Evolutionary conservation across 2,329 filamentous ascomycete species (phyloP), one percentile per base, ranked within the genome.

Genomic region (Escovopsis weberi): DNA sequence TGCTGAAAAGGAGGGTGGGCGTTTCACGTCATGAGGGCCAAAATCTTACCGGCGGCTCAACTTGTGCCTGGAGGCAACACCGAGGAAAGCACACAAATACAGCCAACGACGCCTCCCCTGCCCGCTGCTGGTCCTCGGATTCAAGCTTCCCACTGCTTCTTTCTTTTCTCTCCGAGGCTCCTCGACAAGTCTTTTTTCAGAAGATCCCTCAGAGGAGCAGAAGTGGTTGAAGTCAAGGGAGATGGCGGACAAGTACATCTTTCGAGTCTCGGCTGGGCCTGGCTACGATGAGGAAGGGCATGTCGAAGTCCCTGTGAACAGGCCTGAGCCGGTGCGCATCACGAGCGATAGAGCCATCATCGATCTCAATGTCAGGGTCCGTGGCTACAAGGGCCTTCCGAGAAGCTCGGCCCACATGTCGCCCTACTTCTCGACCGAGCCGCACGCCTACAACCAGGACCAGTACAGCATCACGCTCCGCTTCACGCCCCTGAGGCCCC

Each of bases 381-480:
- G 71, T 44, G 64, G 72, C 51, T 78, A 78, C 58, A 56, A 59
- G 23, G 83, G 87, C n/a, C 70, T 89, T n/a, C 85, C 87, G 1
- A 63, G 68, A 38, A 61, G 65, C 50, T 85, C 84, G 1, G 82
- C 85, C 0, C 55, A 64, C 4, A 82, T 82, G 0, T 84, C 80
- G 8, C 64, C 79, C 1, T 95, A 95, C 66, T 95, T 96, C 68
- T 67, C 71, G 12, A 65, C 75, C 6, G 74, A 79, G 6, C 70
- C 75, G 15, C 87, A 94, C 58, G 67, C 65, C 19, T 67, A 70
- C 48, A 74, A 72, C 50, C 61, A 69, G 41, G 88, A 95, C 61
- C 82, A 86, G 57, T 95, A 95, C 67, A 85, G 80, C 53, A 86
- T 96, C 53, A 72, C 76, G 30, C 81, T 94, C 56, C 73, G 75